A percentile compares a stretch with the other conserved stretches of the same genome.
Conservation (phyloP, 768 basidiomycete species). For the Pisolithus albus region DNA sequence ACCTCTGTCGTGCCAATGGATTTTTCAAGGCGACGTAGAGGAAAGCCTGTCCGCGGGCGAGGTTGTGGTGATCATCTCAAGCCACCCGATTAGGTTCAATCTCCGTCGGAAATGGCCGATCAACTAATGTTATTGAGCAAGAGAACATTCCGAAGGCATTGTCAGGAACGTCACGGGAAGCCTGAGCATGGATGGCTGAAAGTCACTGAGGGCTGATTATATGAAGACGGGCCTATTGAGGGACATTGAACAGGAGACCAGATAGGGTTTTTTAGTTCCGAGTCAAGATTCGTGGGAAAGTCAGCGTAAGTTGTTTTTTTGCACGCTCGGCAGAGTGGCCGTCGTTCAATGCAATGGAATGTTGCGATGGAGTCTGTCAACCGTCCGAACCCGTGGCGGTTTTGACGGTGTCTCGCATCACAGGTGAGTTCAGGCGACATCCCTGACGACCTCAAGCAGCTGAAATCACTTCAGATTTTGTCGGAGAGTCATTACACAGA, state of each 20-base stretch:
- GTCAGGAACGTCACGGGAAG: no score
- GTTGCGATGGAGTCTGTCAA: constrained; percentile 64
- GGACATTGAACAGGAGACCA: no score
- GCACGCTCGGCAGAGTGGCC: no score
- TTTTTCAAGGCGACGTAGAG: constrained; percentile 75
- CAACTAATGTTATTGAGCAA: no score
- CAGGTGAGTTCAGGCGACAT: constrained; percentile 16
- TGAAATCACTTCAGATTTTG: constrained; percentile 4
- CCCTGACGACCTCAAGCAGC: not conserved
- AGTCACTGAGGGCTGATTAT: no score
- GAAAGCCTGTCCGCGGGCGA: not conserved
- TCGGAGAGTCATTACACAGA: not conserved
- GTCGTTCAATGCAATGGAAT: constrained; percentile 57
- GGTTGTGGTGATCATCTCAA: constrained; percentile 2
- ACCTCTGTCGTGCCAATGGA: constrained; percentile 90
- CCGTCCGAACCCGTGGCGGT: constrained; percentile 41
- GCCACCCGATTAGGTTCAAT: constrained; percentile 23
- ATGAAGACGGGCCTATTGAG: no score
- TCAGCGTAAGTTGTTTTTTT: no score
- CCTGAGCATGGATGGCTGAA: no score
- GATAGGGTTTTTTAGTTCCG: no score
- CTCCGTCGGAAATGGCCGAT: constrained; percentile 17
- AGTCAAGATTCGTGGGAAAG: no score
- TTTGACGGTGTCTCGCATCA: constrained; percentile 17
- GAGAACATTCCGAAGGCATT: no score